phyloP scores from a whole-genome alignment of 306 rosid genomes.

The Medicago arabica region DNA sequence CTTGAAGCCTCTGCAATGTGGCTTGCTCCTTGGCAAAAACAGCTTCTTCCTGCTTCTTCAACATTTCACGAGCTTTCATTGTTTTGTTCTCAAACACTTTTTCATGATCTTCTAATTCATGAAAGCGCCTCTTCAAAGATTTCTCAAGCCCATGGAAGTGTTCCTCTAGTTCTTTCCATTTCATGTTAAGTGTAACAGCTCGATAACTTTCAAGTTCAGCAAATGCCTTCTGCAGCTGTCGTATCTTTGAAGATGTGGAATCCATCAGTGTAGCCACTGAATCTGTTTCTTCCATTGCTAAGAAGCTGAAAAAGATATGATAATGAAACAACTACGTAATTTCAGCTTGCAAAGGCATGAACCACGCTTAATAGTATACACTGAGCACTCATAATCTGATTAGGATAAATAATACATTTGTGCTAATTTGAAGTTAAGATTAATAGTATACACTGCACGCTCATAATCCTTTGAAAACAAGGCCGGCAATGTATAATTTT shows the following conservation, averaged over 20 bases:
- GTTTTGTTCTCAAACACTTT: slow-evolving; percentile 83
- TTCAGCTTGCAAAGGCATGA: slow-evolving; percentile 1
- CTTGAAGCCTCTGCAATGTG: slow-evolving; percentile 77
- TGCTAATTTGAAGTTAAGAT: neutral
- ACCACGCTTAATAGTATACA: slow-evolving; percentile 1
- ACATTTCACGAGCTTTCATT: slow-evolving; percentile 61
- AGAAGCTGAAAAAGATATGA: slow-evolving; percentile 56
- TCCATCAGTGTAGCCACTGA: slow-evolving; percentile 80
- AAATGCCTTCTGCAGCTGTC: slow-evolving; percentile 96
- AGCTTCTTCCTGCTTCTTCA: slow-evolving; percentile 78
- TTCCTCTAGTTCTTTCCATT: slow-evolving; percentile 98
- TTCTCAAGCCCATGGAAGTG: slow-evolving; percentile 97
- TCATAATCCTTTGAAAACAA: neutral
- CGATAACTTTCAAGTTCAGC: slow-evolving; percentile 98
- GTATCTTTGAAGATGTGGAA: slow-evolving; percentile 89
- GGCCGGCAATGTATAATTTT: too few relatives aligned
- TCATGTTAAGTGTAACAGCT: slow-evolving; percentile 84
- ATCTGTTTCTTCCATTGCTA: slow-evolving; percentile 76
- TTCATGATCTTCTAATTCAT: slow-evolving; percentile 95
- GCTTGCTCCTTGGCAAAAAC: slow-evolving; percentile 81
- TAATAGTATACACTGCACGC: neutral
- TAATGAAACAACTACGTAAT: slow-evolving; percentile 24
- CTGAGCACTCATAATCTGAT: neutral
- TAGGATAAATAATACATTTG: neutral
- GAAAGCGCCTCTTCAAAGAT: slow-evolving; percentile 96